phyloP scores from a whole-genome alignment of 2,329 filamentous ascomycete species.

The Cercospora berteroae region DNA sequence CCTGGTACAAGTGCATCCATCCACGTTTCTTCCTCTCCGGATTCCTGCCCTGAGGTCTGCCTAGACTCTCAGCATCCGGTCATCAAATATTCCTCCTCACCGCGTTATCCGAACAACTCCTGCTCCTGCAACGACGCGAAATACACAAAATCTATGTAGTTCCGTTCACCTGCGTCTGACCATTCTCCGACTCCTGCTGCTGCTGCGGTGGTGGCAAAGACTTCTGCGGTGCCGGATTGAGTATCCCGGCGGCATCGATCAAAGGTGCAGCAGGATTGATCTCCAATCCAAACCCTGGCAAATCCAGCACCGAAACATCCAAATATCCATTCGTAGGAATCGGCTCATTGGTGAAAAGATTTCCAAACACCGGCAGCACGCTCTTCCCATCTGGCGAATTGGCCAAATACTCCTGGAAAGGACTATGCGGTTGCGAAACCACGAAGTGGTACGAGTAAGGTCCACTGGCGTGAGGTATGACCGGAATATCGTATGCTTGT shows the following conservation, averaged over 20 bases:
- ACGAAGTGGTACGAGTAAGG: slow-evolving; percentile 97
- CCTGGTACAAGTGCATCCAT: not conserved
- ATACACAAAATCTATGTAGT: slow-evolving; percentile 2
- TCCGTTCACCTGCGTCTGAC: slow-evolving; percentile 17
- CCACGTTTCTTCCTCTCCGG: not conserved
- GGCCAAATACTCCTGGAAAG: slow-evolving; percentile 93
- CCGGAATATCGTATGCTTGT: slow-evolving; percentile 87
- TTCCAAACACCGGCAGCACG: slow-evolving; percentile 87
- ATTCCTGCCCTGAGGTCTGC: not conserved
- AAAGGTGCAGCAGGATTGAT: slow-evolving; percentile 78
- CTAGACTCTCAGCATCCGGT: not conserved
- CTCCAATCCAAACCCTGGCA: slow-evolving; percentile 86
- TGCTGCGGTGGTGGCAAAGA: slow-evolving; percentile 35
- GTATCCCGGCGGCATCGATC: slow-evolving; percentile 70
- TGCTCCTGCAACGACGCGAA: not conserved
- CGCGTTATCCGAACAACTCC: not conserved
- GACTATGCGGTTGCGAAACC: slow-evolving; percentile 85
- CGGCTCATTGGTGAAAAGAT: slow-evolving; percentile 86
- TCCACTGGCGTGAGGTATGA: slow-evolving; percentile 90
- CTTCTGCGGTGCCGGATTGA: slow-evolving; percentile 61
- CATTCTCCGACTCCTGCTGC: slow-evolving; percentile 19
- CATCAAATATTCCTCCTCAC: not conserved
- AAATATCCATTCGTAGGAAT: slow-evolving; percentile 81
- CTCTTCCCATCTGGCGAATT: slow-evolving; percentile 89
- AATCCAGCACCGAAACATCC: slow-evolving; percentile 75